phyloP scores from a whole-genome alignment of 1,284 basidiomycete genomes.

The Papiliotrema terrestris region DNA sequence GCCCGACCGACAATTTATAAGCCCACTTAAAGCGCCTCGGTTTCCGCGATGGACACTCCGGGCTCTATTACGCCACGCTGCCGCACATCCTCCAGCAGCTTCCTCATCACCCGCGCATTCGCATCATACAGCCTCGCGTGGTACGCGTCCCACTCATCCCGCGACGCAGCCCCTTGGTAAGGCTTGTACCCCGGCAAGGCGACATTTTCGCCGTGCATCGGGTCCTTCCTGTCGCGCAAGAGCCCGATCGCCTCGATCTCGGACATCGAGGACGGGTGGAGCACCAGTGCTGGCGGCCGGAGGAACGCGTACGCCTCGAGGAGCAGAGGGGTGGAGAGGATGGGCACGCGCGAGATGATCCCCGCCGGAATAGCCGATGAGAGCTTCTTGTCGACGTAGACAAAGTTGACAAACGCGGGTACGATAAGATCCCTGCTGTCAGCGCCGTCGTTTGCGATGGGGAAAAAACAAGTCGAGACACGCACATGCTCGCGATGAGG shows the following conservation, averaged over 20 bases:
- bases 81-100: not conserved
- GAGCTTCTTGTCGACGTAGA: constrained; percentile 10
- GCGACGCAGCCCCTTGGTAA: not conserved
- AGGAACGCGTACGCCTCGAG: constrained; percentile 11
- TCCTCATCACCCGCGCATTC: constrained; percentile 8
- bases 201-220: not conserved
- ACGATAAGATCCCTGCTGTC: constrained; percentile 10
- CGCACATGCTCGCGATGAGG: constrained; percentile 9
- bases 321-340: constrained; percentile 8
- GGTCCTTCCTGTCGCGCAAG: constrained; percentile 6
- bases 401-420: constrained; percentile 11
- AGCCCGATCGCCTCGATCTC: constrained; percentile 11
- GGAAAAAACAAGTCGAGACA: not conserved
- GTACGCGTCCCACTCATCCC: constrained; percentile 8
- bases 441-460: not conserved
- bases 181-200: not conserved
- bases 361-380: constrained; percentile 13
- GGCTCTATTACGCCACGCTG: not conserved
- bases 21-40: not conserved
- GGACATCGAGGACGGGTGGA: constrained; percentile 4
- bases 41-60: not conserved
- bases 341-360: constrained; percentile 8
- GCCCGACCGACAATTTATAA: no score
- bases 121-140: constrained; percentile 5
- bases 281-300: constrained; percentile 6